phyloP scores from a whole-genome alignment of 176 grass and related monocot species.

The Areca catechu region DNA sequence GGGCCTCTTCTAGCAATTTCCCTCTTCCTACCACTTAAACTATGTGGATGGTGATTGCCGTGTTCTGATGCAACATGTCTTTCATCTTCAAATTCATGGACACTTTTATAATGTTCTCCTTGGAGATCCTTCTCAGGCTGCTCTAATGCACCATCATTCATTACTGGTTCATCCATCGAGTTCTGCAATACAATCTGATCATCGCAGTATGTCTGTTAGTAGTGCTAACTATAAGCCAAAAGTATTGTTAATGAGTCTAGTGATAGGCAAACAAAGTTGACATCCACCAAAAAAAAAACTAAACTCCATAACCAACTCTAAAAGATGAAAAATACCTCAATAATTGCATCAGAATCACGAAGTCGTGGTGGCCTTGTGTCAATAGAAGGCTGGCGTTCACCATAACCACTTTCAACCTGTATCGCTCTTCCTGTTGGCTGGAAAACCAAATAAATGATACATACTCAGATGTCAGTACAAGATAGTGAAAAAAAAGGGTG shows the following conservation, averaged over 20 bases:
- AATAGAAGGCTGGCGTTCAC: conserved; percentile 73
- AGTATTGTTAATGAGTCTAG: conserved; percentile 5
- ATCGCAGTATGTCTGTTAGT: conserved; percentile 1
- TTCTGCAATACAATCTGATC: conserved; percentile 66
- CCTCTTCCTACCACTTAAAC: conserved; percentile 29
- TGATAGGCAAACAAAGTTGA: not conserved
- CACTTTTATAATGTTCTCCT: conserved; percentile 25
- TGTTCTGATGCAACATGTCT: conserved; percentile 26
- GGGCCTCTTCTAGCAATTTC: conserved; percentile 26
- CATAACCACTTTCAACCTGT: conserved; percentile 72
- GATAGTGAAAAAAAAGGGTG: too few species aligned
- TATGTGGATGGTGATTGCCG: conserved; percentile 19
- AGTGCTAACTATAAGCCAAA: not conserved
- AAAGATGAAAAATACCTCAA: conserved; percentile 56
- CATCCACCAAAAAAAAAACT: conserved; percentile 14
- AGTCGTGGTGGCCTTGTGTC: conserved; percentile 61
- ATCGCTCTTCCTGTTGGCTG: conserved; percentile 95
- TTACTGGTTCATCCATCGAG: conserved; percentile 41
- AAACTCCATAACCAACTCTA: not conserved
- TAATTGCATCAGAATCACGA: conserved; percentile 95
- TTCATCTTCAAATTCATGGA: conserved; percentile 25
- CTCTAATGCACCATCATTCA: conserved; percentile 37
- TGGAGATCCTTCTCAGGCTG: conserved; percentile 59
- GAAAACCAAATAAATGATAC: conserved; percentile 21
- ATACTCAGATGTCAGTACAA: not conserved